These are phyloP conservation scores for Trichoderma brevicompactum DNA, from an alignment of 2,329 filamentous ascomycete genomes.

Conservation along the genomic window DNA sequence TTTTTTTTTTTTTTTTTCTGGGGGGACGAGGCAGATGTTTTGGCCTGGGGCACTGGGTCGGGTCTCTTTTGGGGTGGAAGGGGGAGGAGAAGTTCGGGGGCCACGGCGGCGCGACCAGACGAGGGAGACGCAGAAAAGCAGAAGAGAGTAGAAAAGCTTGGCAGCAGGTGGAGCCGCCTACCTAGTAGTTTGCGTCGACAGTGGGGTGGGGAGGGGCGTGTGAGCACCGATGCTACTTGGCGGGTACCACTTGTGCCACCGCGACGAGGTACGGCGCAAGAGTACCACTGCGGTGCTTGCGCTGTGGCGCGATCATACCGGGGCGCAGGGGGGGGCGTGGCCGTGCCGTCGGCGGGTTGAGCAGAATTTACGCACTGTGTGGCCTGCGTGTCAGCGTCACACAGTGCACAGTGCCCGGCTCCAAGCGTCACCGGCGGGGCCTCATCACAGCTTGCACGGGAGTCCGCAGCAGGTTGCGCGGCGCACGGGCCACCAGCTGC, in stretches of 20 bases:
- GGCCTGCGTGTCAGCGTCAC: neutral
- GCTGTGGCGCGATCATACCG: neutral
- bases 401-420: conserved; percentile 20
- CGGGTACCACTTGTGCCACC: neutral
- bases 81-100: conserved; percentile 37
- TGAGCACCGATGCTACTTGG: neutral
- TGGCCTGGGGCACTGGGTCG: conserved; percentile 32
- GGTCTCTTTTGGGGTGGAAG: conserved; percentile 17
- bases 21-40: conserved; percentile 42
- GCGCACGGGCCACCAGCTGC: conserved; percentile 23
- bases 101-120: conserved; percentile 27
- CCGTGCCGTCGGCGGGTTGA: neutral
- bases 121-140: conserved; percentile 13
- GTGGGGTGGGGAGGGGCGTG: neutral
- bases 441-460: conserved; percentile 15
- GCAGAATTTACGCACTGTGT: neutral
- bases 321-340: conserved; percentile 19
- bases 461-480: conserved; percentile 21
- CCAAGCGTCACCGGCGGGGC: conserved; percentile 4
- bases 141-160: conserved; percentile 16
- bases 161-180: conserved; percentile 11
- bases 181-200: neutral
- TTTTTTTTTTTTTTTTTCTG: conserved; percentile 26
- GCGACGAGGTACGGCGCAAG: too few species aligned
- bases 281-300: too few species aligned